phyloP scores from a whole-genome alignment of 2,329 filamentous ascomycete genomes.

The Piedraia hortae region DNA sequence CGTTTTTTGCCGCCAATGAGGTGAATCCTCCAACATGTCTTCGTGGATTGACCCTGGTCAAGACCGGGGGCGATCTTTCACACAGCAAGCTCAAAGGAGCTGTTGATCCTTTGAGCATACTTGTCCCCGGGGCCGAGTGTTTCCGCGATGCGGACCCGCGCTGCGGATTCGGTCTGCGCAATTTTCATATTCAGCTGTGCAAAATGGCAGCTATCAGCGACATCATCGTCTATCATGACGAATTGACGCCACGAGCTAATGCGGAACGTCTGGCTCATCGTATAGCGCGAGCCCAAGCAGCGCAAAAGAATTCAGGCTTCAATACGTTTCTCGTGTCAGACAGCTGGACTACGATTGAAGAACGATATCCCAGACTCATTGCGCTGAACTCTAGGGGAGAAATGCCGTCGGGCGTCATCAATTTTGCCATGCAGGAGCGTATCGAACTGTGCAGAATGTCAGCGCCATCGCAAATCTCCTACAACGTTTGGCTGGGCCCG shows the following conservation, averaged over 20 bases:
- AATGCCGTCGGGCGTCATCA: slow-evolving; percentile 50
- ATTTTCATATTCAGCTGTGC: slow-evolving; percentile 85
- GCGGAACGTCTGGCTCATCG: slow-evolving; percentile 34
- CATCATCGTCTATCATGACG: slow-evolving; percentile 71
- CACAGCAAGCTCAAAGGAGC: slow-evolving; percentile 62
- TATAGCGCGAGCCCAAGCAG: slow-evolving; percentile 48
- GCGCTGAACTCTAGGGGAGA: slow-evolving; percentile 44
- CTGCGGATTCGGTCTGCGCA: slow-evolving; percentile 82
- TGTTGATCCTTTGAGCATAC: slow-evolving; percentile 52
- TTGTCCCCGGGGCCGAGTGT: slow-evolving; percentile 27
- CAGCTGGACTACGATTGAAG: slow-evolving; percentile 46
- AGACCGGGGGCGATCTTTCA: slow-evolving; percentile 56
- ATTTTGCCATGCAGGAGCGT: slow-evolving; percentile 74
- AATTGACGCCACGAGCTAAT: slow-evolving; percentile 31
- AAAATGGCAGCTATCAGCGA: slow-evolving; percentile 76
- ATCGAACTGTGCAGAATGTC: slow-evolving; percentile 89
- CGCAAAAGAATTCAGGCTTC: slow-evolving; percentile 38
- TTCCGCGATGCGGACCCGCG: slow-evolving; percentile 67
- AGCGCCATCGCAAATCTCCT: slow-evolving; percentile 58
- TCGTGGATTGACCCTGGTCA: slow-evolving; percentile 60
- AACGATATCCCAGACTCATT: slow-evolving; percentile 39
- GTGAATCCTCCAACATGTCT: slow-evolving; percentile 50
- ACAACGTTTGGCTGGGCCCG: slow-evolving; percentile 74
- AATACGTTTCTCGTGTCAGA: slow-evolving; percentile 57
- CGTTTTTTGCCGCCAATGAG: slow-evolving; percentile 62